phyloP scores from a whole-genome alignment of 305 asterid species.

The Solanum hybrid region DNA sequence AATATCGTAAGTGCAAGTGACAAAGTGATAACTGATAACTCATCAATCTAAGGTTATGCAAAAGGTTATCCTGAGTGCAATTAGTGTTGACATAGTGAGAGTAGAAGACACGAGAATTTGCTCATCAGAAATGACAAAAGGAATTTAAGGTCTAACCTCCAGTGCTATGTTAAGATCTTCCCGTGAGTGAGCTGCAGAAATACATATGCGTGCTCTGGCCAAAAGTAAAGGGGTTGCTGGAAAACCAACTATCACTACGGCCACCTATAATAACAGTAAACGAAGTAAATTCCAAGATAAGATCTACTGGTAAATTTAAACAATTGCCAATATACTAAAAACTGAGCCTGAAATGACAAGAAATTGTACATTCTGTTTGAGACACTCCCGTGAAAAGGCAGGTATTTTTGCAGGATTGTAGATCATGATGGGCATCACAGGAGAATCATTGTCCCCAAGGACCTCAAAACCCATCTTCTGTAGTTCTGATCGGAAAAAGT shows the following conservation, averaged over 20 bases:
- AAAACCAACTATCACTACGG: slow-evolving; percentile 93
- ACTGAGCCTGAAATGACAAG: neutral
- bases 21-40: neutral
- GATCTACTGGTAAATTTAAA: neutral
- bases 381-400: slow-evolving; percentile 96
- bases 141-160: slow-evolving; percentile 36
- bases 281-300: slow-evolving; percentile 3
- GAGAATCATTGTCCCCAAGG: slow-evolving; percentile 95
- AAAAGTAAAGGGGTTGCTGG: slow-evolving; percentile 95
- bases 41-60: neutral
- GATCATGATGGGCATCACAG: slow-evolving; percentile 97
- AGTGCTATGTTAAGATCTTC: slow-evolving; percentile 83
- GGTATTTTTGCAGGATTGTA: slow-evolving; percentile 96
- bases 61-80: neutral
- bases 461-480: slow-evolving; percentile 99
- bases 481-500: slow-evolving; percentile 81
- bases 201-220: slow-evolving; percentile 96
- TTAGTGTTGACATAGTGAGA: neutral
- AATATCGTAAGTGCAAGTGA: neutral
- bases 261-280: slow-evolving; percentile 42
- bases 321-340: neutral
- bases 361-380: slow-evolving; percentile 52
- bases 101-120: neutral
- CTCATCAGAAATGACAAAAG: neutral
- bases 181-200: slow-evolving; percentile 88